Evolutionary conservation across 2,329 filamentous ascomycete genomes (phyloP).

Genomic region (Colletotrichum cereale): DNA sequence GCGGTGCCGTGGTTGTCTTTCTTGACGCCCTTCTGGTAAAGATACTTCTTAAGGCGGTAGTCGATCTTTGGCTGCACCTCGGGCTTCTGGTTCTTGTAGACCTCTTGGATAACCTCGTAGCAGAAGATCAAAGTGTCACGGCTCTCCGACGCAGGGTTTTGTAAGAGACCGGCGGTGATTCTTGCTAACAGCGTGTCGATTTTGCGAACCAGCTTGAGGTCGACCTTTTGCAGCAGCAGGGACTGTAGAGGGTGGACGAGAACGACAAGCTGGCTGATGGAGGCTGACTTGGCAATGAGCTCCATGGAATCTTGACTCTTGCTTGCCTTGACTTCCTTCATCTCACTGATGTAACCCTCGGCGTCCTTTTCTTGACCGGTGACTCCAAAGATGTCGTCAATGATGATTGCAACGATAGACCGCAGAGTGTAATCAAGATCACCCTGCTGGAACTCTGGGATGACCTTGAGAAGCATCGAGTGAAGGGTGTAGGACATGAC

Average conservation of each 20-base stretch:
- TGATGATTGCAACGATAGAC: conserved; percentile 84
- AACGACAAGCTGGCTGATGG: conserved; percentile 78
- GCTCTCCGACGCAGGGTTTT: conserved; percentile 83
- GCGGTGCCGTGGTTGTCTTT: conserved; percentile 79
- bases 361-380: conserved; percentile 97
- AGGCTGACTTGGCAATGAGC: conserved; percentile 85
- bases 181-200: conserved; percentile 89
- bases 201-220: conserved; percentile 85
- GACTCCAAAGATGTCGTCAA: conserved; percentile 97
- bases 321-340: conserved; percentile 98
- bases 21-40: conserved; percentile 84
- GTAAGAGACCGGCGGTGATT: conserved; percentile 84
- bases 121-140: conserved; percentile 92
- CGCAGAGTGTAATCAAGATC: conserved; percentile 90
- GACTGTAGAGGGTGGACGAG: conserved; percentile 84
- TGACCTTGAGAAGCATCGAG: conserved; percentile 83
- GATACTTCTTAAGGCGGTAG: conserved; percentile 76
- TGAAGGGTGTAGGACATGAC: conserved; percentile 96
- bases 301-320: conserved; percentile 99
- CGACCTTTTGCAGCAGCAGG: conserved; percentile 85
- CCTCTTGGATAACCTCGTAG: conserved; percentile 91
- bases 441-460: conserved; percentile 80
- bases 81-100: conserved; percentile 75
- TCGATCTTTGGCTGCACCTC: conserved; percentile 68
- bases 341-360: conserved; percentile 92